These are phyloP conservation scores for Adenanthera pavonina DNA, from an alignment of 306 rosid genomes.

Conservation along the genomic window DNA sequence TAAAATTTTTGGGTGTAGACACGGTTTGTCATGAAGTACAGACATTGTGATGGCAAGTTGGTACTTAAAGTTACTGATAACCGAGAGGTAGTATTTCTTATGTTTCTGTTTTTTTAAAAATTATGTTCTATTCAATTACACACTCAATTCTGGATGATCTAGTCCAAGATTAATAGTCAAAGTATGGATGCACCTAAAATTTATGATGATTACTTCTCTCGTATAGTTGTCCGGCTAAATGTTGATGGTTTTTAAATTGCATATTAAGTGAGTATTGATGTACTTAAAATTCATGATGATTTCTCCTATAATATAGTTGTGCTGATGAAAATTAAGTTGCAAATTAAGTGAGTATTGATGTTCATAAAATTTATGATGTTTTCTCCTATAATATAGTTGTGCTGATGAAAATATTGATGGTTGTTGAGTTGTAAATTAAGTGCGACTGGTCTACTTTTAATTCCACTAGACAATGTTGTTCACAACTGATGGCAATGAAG, in stretches of 20 bases:
- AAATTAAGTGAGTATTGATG: neutral
- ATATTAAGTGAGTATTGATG: neutral
- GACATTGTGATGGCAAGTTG: conserved; percentile 76
- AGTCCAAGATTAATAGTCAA: neutral
- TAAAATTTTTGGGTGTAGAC: conserved; percentile 53
- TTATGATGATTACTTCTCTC: neutral
- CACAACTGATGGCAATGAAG: conserved; percentile 2
- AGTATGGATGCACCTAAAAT: neutral
- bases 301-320: neutral
- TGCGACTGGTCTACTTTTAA: conserved; percentile 20
- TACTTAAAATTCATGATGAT: neutral
- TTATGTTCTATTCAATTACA: neutral
- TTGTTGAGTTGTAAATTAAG: neutral
- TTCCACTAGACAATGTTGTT: neutral
- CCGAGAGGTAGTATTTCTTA: conserved; percentile 48
- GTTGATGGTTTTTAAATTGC: neutral
- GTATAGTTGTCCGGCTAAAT: neutral
- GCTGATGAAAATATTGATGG: neutral
- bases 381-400: neutral
- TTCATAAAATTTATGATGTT: neutral
- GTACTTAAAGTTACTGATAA: conserved; percentile 75
- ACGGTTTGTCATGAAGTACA: conserved; percentile 69
- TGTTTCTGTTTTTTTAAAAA: neutral
- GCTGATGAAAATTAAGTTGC: neutral
- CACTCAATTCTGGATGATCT: neutral